Conservation (phyloP, 31 red algal genomes). For the Odonthalia washingtoniensis region DNA sequence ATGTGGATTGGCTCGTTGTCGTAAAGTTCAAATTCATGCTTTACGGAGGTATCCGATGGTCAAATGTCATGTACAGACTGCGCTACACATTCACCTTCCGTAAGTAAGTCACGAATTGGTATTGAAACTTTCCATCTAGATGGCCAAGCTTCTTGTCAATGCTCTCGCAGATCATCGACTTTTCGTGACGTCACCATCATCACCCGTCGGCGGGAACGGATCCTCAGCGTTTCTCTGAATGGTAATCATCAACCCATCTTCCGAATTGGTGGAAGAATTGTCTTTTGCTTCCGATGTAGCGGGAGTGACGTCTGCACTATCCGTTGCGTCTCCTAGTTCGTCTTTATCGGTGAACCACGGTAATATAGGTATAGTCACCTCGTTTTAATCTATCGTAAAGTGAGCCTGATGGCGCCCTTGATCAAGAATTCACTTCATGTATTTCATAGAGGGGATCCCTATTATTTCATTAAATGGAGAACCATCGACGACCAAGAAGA, state of each 20-base stretch:
- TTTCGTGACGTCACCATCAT: background rate
- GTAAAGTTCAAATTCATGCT: background rate
- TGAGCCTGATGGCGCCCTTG: background rate
- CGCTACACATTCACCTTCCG: background rate
- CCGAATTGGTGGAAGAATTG: background rate
- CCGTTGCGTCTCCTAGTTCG: background rate
- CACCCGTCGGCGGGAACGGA: background rate
- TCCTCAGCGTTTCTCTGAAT: background rate
- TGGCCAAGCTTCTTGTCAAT: background rate
- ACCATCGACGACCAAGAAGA: background rate
- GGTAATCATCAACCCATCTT: too few species aligned
- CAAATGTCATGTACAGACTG: background rate
- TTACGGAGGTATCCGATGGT: background rate
- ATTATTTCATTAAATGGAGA: background rate
- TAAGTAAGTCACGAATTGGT: too few species aligned
- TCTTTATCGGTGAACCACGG: background rate
- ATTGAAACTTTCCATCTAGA: background rate
- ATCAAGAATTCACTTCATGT: background rate
- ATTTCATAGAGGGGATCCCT: background rate
- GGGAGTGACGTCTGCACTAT: background rate
- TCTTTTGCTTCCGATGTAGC: background rate
- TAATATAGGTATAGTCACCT: background rate
- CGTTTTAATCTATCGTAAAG: background rate
- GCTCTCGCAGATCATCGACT: background rate
- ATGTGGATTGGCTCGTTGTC: background rate